Evolutionary conservation across 176 grass and related monocot species (phyloP), one percentile per base, ranked within the genome.

Genomic region (Rhynchospora tenuis): DNA sequence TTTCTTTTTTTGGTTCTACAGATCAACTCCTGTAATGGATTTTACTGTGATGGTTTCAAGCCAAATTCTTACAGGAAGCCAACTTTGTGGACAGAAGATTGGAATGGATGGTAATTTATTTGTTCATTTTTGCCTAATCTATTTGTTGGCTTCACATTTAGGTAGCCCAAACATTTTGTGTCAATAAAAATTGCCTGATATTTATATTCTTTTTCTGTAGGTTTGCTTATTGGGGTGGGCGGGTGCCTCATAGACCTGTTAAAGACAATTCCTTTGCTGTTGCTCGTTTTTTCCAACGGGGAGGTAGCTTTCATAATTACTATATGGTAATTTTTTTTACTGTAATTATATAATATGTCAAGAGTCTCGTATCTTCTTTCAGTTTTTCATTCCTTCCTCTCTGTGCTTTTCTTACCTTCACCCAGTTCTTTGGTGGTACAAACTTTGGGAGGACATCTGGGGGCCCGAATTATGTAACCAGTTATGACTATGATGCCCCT

Each of bases 401-500:
- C 61, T 74, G 44, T 71, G 29, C 78, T 48, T 83, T 80, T 80
- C 64, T 74, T 16, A 84, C 83, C 74, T 86, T 47, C 33, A 86
- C 71, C 50, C 84, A 98, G 95, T 98, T 83, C 86, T 94, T 94
- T 87, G 95, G 95, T 76, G 95, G 92, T 88, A 98, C 95, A 74
- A 98, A 98, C 88, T 98, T 98, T 91, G 95, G 74, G 44, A 89
- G 92, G 67, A 94, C 95, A 50, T 91, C 95, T 88, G 95, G 95
- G 59, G 95, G 95, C 83, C 95, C 95, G 68, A 87, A 87, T 85
- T 91, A 93, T 85, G 84, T 92, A 89, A 98, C 95, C 78, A 98
- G 95, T 72, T 98, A 98, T 87, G 89, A 98, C 83, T 98, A 98
- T 90, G 95, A 94, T 91, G 92, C 92, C 52, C 95, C 92, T 70